Conservation (phyloP, 2,329 filamentous ascomycete genomes). For the Monosporascus sp. region DNA sequence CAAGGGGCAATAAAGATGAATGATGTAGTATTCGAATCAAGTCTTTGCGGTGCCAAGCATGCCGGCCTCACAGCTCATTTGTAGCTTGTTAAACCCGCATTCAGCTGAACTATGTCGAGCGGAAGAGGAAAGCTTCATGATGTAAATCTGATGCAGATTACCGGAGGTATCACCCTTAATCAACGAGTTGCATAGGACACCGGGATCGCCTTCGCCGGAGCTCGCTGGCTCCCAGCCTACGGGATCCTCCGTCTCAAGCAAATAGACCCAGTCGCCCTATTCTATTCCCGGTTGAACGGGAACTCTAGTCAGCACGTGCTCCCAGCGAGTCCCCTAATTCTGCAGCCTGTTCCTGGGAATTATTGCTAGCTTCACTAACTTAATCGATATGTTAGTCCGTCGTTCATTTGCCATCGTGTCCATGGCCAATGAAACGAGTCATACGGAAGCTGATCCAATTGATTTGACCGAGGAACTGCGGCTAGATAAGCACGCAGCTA, state of each 20-base stretch:
- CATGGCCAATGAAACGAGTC: neutral
- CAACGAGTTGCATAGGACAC: too few species aligned
- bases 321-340: neutral
- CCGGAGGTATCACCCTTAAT: too few species aligned
- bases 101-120: too few species aligned
- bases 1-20: too few species aligned
- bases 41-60: too few species aligned
- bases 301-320: slow-evolving; percentile 1
- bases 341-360: neutral
- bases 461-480: too few species aligned
- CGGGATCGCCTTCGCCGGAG: too few species aligned
- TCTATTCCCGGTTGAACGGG: neutral
- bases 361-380: neutral
- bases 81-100: too few species aligned
- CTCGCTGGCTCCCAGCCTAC: neutral
- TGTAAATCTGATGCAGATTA: too few species aligned
- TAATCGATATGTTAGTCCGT: neutral
- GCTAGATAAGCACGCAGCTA: neutral
- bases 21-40: too few species aligned
- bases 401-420: neutral
- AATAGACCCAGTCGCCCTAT: neutral
- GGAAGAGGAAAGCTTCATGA: too few species aligned
- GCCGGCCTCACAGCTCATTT: too few species aligned
- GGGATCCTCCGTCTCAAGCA: neutral
- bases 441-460: neutral